Conservation (phyloP, 2,329 filamentous ascomycete genomes). For the Penicillium sp. region DNA sequence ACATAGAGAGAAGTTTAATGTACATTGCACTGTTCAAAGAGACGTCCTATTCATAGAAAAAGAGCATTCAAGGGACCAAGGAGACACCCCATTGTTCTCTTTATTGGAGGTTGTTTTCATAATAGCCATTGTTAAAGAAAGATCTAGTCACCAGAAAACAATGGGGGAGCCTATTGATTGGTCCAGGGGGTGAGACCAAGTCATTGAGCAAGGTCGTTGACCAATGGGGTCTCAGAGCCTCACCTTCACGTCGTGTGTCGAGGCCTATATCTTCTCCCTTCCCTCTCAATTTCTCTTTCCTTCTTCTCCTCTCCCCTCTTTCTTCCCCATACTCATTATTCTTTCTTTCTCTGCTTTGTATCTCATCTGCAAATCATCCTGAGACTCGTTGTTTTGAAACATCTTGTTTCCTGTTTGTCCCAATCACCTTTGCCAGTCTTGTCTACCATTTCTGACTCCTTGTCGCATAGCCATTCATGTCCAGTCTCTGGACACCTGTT, state of each 20-base stretch:
- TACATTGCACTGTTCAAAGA: neutral
- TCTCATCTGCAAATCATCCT: neutral
- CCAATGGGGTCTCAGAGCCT: neutral
- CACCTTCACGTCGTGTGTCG: neutral
- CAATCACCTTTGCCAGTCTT: neutral
- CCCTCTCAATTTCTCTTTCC: neutral
- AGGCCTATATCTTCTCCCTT: neutral
- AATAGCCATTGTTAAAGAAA: neutral
- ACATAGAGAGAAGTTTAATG: too few relatives aligned
- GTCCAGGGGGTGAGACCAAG: neutral
- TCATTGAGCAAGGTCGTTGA: neutral
- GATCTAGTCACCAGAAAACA: neutral
- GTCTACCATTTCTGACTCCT: neutral
- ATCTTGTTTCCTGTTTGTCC: neutral
- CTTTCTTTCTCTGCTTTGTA: neutral
- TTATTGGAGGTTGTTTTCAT: neutral
- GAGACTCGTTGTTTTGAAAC: neutral
- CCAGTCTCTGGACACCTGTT: neutral
- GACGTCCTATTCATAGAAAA: neutral
- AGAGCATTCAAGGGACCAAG: neutral
- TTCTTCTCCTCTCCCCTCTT: neutral
- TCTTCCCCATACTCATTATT: neutral
- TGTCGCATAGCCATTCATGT: neutral
- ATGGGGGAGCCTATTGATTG: neutral
- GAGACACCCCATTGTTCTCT: conserved; percentile 1